These are phyloP conservation scores for Penicillium maclennaniae DNA, from an alignment of 495 filamentous ascomycete species.

Conservation along the genomic window DNA sequence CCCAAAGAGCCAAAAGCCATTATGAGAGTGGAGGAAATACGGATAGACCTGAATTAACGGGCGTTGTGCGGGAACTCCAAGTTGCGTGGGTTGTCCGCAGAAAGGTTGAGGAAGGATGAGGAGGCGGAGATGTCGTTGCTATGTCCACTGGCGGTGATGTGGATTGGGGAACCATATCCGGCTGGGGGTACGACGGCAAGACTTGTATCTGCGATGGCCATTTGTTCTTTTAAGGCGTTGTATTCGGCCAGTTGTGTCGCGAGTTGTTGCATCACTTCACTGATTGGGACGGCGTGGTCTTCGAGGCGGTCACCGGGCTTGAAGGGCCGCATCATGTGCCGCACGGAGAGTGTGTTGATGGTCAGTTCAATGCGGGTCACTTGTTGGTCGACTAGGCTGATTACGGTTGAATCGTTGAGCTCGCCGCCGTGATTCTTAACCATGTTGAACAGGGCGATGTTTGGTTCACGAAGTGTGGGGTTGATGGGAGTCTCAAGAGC, in stretches of 20 bases:
- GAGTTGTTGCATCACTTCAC: conserved; percentile 45
- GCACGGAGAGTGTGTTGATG: conserved; percentile 60
- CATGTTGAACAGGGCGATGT: conserved; percentile 74
- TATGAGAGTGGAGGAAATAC: conserved; percentile 1
- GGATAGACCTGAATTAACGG: conserved; percentile 6
- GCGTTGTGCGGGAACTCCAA: conserved; percentile 13
- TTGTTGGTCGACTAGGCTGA: conserved; percentile 89
- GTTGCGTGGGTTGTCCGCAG: conserved; percentile 18
- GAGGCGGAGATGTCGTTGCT: conserved; percentile 27
- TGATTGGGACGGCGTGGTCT: conserved; percentile 52
- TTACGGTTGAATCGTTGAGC: conserved; percentile 76
- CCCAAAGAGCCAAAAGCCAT: conserved; percentile 8
- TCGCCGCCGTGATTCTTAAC: conserved; percentile 83
- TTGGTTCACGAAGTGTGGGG: conserved; percentile 61
- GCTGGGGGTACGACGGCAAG: conserved; percentile 22
- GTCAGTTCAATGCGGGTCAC: conserved; percentile 87
- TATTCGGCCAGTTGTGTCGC: conserved; percentile 49
- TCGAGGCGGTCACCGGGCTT: conserved; percentile 38
- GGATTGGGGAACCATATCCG: conserved; percentile 10
- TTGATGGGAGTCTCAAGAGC: conserved; percentile 65
- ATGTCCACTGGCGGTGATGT: conserved; percentile 16
- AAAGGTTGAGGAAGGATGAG: conserved; percentile 30
- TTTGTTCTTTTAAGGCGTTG: conserved; percentile 45
- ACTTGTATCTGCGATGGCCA: conserved; percentile 32
- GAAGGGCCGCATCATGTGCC: conserved; percentile 60